Conservation (phyloP, 2,329 filamentous ascomycete species). For the Alternaria tenuissima region DNA sequence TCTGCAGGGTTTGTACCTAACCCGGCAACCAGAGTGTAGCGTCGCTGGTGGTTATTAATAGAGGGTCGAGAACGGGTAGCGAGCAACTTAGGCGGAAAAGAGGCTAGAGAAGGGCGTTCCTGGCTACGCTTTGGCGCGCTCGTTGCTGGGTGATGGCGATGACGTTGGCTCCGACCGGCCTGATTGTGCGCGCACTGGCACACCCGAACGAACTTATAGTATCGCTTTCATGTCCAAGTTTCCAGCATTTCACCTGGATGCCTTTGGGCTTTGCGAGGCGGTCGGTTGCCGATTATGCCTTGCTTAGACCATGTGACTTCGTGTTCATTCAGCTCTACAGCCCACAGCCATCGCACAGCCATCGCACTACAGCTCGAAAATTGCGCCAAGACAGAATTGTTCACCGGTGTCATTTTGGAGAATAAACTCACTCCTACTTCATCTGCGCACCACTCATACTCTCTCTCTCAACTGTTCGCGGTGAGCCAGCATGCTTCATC, state of each 20-base stretch:
- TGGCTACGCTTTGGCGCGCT: not conserved
- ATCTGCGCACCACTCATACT: not conserved
- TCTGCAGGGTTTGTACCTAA: conserved; percentile 14
- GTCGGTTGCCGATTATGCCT: not conserved
- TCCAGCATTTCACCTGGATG: not conserved
- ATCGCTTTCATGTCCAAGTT: not conserved
- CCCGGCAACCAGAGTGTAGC: conserved; percentile 14
- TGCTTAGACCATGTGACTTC: not conserved
- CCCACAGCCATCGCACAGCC: conserved; percentile 1
- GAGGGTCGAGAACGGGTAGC: not conserved
- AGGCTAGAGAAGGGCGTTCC: conserved; percentile 1
- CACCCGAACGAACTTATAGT: not conserved
- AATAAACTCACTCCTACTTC: not conserved
- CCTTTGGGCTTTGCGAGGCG: not conserved
- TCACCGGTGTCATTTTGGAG: not conserved
- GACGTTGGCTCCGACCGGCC: not conserved
- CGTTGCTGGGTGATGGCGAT: conserved; percentile 4
- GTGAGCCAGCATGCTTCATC: not conserved
- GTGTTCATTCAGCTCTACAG: conserved; percentile 8
- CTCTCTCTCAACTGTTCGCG: not conserved
- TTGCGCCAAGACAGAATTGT: not conserved
- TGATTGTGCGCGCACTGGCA: not conserved
- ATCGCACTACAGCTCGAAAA: conserved; percentile 1
- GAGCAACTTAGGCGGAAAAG: not conserved
- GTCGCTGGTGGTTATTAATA: conserved; percentile 16